Base-by-base conservation (phyloP, 176 grass and related monocot genomes). In the Guadua angustifolia region DNA sequence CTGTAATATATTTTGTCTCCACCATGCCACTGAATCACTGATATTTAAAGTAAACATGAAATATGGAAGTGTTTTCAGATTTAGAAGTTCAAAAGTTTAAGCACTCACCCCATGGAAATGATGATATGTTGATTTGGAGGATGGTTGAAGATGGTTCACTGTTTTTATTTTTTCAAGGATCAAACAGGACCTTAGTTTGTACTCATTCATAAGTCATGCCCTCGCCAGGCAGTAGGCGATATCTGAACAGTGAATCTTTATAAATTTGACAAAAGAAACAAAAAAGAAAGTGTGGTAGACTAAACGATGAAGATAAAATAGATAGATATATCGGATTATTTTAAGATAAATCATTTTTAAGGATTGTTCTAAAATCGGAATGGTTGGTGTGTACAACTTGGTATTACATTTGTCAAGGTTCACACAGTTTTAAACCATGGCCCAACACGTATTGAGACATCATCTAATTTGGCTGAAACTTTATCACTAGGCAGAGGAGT, bases 11-110 rank as follows among this genome's bases (percentile, higher is more conserved):
- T 43, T 72, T 33, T 6, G 3, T 45, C 14, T 61, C 4, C 8
- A 71, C 11, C 1, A 13, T 71, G 4, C 43, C 16, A 65, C 3
- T 18, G 14, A 66, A 29, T 25, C 45, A 4, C 29, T 35, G 24
- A 35, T 73, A 33, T 73, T 73, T 79, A 10, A 25, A 86, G 14
- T 10, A 50, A 51, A 24, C 59, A 62, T 52, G 17, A 86, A 73
- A 16, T 29, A 55, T 1, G n/a, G 33, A 64, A 13, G 21, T 67
- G 7, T 21, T 55, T 53, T 52, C 5, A 7, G 9, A 16, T 19
- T 35, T 33, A 52, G 2, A 73, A 35, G 52, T 5, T 73, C 1
- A 2, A 50, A 25, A 49, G 2, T 16, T 15, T 12, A 42, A 21
- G 12, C 38, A 70, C 29, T 72, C 7, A 50, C 7, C 13, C n/a